These are phyloP conservation scores for Penicillium lagena DNA, from an alignment of 495 filamentous ascomycete species.

Conservation along the genomic window DNA sequence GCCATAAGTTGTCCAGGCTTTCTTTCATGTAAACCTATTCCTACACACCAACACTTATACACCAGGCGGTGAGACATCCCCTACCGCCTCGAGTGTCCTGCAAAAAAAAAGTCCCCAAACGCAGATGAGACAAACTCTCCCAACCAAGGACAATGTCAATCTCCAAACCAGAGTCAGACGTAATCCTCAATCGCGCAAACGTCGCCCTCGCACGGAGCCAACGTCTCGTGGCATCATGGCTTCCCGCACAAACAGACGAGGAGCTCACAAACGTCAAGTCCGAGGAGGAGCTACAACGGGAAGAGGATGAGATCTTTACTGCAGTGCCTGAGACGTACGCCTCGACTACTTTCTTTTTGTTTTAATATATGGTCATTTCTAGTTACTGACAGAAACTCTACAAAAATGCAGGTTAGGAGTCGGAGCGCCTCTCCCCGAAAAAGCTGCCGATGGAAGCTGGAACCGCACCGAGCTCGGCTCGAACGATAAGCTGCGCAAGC, in stretches of 20 bases:
- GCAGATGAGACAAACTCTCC: not conserved
- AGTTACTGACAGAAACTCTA: not conserved
- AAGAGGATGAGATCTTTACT: constrained; percentile 47
- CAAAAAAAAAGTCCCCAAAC: not conserved
- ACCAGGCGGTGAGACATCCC: not conserved
- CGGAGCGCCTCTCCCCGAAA: constrained; percentile 38
- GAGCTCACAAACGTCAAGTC: constrained; percentile 37
- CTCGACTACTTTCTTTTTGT: not conserved
- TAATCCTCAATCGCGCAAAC: constrained; percentile 45
- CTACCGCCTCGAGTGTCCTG: not conserved
- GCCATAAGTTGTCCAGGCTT: no score
- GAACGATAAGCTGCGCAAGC: constrained; percentile 40
- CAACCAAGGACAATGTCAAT: constrained; percentile 20
- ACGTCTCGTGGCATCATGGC: constrained; percentile 47
- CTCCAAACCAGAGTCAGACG: constrained; percentile 35
- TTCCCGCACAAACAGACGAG: constrained; percentile 37
- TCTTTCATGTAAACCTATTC: no score
- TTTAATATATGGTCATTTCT: not conserved
- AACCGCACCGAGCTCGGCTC: constrained; percentile 32
- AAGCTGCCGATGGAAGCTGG: constrained; percentile 32
- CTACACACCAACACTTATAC: no score
- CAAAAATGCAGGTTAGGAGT: constrained; percentile 33
- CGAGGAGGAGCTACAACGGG: constrained; percentile 36
- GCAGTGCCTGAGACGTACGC: constrained; percentile 46
- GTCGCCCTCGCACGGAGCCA: constrained; percentile 45